phyloP scores from a whole-genome alignment of 2,329 filamentous ascomycete species.

The Leptographium wingfieldii region DNA sequence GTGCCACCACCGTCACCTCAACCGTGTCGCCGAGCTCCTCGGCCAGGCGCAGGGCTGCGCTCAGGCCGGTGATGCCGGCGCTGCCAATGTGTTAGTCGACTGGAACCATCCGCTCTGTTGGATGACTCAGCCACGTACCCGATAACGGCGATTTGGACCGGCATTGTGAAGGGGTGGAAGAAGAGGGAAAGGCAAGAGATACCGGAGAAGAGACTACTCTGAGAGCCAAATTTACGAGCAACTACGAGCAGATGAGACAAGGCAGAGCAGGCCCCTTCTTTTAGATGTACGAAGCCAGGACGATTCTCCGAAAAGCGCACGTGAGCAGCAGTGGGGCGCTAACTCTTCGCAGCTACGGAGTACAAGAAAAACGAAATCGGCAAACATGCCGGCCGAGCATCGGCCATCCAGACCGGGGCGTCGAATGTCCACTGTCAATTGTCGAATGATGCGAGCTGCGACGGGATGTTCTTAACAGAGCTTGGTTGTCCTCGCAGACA shows the following conservation, averaged over 20 bases:
- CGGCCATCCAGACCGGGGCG: neutral
- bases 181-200: neutral
- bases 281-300: too few relatives aligned
- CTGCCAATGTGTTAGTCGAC: constrained; percentile 18
- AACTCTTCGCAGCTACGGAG: too few relatives aligned
- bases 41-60: constrained; percentile 33
- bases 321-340: too few relatives aligned
- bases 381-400: neutral
- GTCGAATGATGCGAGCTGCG: neutral
- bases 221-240: too few relatives aligned
- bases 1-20: constrained; percentile 29
- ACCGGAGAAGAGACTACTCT: too few relatives aligned
- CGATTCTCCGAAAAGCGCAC: too few relatives aligned
- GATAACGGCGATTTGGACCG: neutral
- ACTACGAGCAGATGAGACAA: too few relatives aligned
- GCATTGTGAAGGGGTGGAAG: neutral
- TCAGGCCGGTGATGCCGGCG: constrained; percentile 41
- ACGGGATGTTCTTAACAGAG: neutral
- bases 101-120: neutral
- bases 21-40: constrained; percentile 17
- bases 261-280: too few relatives aligned
- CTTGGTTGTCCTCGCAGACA: neutral
- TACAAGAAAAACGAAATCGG: too few relatives aligned
- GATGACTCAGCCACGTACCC: neutral
- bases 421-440: neutral